Base-by-base conservation (phyloP, 2,329 filamentous ascomycete species). In the Fusarium paranaense region DNA sequence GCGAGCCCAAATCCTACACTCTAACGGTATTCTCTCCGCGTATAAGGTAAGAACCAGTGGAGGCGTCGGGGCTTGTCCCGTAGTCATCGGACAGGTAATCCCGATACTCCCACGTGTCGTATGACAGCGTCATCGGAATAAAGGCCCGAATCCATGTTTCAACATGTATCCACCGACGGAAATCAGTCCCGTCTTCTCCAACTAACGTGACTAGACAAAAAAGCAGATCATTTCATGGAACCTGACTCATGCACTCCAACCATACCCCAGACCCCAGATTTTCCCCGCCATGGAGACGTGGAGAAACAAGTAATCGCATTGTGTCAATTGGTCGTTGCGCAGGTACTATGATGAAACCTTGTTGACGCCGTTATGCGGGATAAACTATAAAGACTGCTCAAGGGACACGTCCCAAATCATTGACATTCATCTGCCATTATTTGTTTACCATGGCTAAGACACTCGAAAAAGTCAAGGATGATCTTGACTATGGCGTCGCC, bases 241-340 rank as follows among this genome's bases (percentile, higher is more conserved):
- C 50, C 14, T 58, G 54, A 58, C 54, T 58, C 54, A 35, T n/a
- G 54, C 54, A 32, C 33, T 35, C 35, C 54, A 33, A 58, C 27
- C 25, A n/a, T 37, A 58, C 54, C 54, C 54, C 54, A 58, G 54
- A 58, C 54, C 54, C 54, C 54, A 58, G 32, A 20, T 32, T 58
- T 56, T 58, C 54, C 54, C 54, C 54, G 35, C 16, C 30, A 22
- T 37, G 32, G 6, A 38, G 25, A 45, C 30, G 30, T 58, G 54
- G 54, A 58, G 54, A 58, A 37, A n/a, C n/a, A n/a, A 58, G 32
- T 35, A 58, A 58, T 57, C 8, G 6, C 32, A 25, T 38, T 6
- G 33, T 25, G 33, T 25, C 32, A 18, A 38, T 58, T 58, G 54
- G 54, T 38, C 14, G 32, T 25, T 25, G 32, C 18, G n/a, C 14